Conservation (phyloP, 129 eudicot genomes). For the Ambrosia artemisiifolia region DNA sequence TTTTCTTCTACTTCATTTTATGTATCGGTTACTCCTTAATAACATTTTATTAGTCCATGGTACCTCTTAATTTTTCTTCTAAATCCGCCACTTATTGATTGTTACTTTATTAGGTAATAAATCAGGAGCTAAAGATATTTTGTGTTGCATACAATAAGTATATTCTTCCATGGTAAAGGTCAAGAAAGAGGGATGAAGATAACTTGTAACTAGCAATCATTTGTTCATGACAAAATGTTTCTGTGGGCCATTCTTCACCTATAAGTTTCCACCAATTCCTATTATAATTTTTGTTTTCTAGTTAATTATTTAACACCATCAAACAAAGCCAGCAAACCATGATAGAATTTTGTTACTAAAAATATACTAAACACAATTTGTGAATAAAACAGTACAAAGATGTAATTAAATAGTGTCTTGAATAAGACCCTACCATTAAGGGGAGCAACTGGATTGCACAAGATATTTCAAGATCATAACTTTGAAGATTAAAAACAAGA, state of each 20-base stretch:
- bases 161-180: conserved; percentile 22
- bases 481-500: conserved; percentile 8
- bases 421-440: conserved; percentile 13
- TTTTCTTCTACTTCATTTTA: no score
- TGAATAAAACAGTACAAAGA: conserved; percentile 6
- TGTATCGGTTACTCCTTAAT: no score
- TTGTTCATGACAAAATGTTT: conserved; percentile 22
- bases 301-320: conserved; percentile 17
- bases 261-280: conserved; percentile 21
- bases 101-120: not conserved
- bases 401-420: not conserved
- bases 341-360: not conserved
- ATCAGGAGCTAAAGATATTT: not conserved
- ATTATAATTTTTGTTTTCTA: conserved; percentile 23
- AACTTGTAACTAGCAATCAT: conserved; percentile 19
- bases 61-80: no score
- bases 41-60: no score
- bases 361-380: not conserved
- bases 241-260: conserved; percentile 34
- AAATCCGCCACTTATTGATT: no score
- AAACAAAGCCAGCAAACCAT: conserved; percentile 22
- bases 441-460: not conserved
- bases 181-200: conserved; percentile 1
- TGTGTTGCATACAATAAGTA: not conserved
- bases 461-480: not conserved